Base-by-base conservation (phyloP, 306 rosid species). In the Castanospermum australe region DNA sequence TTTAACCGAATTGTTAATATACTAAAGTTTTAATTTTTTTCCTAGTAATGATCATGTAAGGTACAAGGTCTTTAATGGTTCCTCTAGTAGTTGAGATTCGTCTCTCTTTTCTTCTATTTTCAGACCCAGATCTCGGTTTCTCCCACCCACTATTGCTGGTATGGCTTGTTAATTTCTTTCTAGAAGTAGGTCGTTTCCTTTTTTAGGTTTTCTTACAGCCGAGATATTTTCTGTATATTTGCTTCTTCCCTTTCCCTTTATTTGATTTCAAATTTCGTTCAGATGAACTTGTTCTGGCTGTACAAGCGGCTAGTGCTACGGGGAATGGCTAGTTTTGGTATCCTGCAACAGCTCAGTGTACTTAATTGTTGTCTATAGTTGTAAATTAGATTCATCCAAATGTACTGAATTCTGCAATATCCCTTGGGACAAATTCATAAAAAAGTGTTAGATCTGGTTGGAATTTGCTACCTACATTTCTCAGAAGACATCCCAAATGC, bases 91-190 rank as follows among this genome's bases (percentile, higher is more conserved):
- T 73, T 74, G 81, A n/a, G 83, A 74, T 86, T 84, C 51, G 55
- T 82, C 71, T 62, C 28, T 67, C 4, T 72, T 47, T 67, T 79
- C 71, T 38, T 80, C 72, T 39, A 47, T 21, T 71, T 82, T 52
- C 55, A 51, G 81, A 71, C 66, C 76, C 87, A 91, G 96, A 91
- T 91, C 96, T 89, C 85, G 76, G 67, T 67, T 85, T 75, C 76
- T 33, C 50, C 51, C 81, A 33, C 76, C 60, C 79, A 71, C 65
- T 77, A 60, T 82, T 57, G 67, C 71, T 77, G 9, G 71, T 73
- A 10, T 47, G 9, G 21, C 76, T 21, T 70, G 65, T 56, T 39
- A 48, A 54, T 71, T 82, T 66, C 36, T 82, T 52, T 7, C 62
- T 32, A 60, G 44, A 21, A 71, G 48, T 0, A 30, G 39, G 66